Evolutionary conservation across 2,329 filamentous ascomycete genomes (phyloP).

Genomic region (Berkeleyomyces rouxiae): DNA sequence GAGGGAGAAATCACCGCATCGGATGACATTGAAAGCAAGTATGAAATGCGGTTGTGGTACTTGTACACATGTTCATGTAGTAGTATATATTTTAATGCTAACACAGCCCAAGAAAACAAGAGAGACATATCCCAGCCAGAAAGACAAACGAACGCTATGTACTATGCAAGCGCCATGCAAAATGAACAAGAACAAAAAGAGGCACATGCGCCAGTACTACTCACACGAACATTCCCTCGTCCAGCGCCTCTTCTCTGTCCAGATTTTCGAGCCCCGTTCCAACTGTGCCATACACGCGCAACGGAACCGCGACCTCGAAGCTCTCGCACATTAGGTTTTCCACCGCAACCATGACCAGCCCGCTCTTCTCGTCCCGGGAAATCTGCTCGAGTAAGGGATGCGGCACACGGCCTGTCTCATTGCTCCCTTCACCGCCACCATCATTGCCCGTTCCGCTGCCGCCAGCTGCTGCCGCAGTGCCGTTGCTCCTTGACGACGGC

Average conservation of each 20-base stretch:
- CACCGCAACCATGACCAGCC: slow-evolving; percentile 54
- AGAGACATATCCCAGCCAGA: not conserved
- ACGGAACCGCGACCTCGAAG: slow-evolving; percentile 74
- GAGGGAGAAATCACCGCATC: not conserved
- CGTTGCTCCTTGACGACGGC: not conserved
- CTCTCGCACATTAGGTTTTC: slow-evolving; percentile 72
- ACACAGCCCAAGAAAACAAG: not conserved
- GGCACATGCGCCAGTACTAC: not conserved
- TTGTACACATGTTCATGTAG: too few species aligned
- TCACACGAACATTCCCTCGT: slow-evolving; percentile 29
- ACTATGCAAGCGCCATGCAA: slow-evolving; percentile 2
- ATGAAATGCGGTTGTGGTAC: too few species aligned
- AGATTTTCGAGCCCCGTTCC: slow-evolving; percentile 39
- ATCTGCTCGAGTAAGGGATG: slow-evolving; percentile 60
- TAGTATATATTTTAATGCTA: too few species aligned
- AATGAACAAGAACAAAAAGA: slow-evolving; percentile 10
- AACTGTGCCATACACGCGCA: slow-evolving; percentile 59
- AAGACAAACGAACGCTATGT: not conserved
- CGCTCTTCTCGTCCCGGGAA: slow-evolving; percentile 60
- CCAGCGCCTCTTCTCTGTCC: slow-evolving; percentile 37
- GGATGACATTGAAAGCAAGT: not conserved
- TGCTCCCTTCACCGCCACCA: slow-evolving; percentile 10
- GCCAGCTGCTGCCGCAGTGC: not conserved
- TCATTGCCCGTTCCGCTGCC: not conserved
- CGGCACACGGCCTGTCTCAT: slow-evolving; percentile 16